A percentile compares a stretch with the other conserved stretches of the same genome.
These are phyloP conservation scores for Flueggea neowawraea DNA, from an alignment of 441 rosid genomes.

Conservation along the genomic window DNA sequence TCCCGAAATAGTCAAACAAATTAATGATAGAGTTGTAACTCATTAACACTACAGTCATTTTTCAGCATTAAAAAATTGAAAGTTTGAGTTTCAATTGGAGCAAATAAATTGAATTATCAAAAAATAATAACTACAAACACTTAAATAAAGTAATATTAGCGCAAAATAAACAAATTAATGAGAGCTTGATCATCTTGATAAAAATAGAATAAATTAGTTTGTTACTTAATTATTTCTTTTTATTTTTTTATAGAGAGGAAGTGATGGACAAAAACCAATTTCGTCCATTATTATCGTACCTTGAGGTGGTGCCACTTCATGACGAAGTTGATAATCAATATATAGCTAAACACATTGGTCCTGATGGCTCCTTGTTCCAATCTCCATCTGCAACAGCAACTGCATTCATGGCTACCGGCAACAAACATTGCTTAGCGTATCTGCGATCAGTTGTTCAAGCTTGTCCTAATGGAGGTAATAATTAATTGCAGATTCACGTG, in stretches of 20 bases:
- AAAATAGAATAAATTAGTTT: too few relatives aligned
- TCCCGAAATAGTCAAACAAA: too few relatives aligned
- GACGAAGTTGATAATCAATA: slow-evolving; percentile 18
- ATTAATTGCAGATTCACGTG: slow-evolving; percentile 29
- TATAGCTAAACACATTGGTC: slow-evolving; percentile 21
- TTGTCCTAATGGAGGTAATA: slow-evolving; percentile 27
- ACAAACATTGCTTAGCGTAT: slow-evolving; percentile 34
- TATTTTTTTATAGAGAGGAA: slow-evolving; percentile 22
- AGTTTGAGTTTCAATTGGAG: too few relatives aligned
- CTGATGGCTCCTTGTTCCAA: slow-evolving; percentile 54
- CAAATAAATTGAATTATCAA: too few relatives aligned
- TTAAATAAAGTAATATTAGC: too few relatives aligned
- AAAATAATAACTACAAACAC: too few relatives aligned
- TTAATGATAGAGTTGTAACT: too few relatives aligned
- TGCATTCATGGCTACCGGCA: slow-evolving; percentile 52
- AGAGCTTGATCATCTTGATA: too few relatives aligned
- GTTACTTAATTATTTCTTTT: background rate
- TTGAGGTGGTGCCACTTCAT: slow-evolving; percentile 39
- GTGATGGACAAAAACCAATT: slow-evolving; percentile 20
- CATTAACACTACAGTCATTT: too few relatives aligned
- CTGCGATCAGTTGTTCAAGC: slow-evolving; percentile 37
- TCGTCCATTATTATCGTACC: slow-evolving; percentile 37
- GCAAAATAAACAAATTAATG: too few relatives aligned
- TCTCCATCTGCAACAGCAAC: slow-evolving; percentile 72
- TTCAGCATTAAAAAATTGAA: too few relatives aligned